Evolutionary conservation across 345 rosid species (phyloP), one percentile per base, ranked within the genome.

Genomic region (Theobroma cacao): DNA sequence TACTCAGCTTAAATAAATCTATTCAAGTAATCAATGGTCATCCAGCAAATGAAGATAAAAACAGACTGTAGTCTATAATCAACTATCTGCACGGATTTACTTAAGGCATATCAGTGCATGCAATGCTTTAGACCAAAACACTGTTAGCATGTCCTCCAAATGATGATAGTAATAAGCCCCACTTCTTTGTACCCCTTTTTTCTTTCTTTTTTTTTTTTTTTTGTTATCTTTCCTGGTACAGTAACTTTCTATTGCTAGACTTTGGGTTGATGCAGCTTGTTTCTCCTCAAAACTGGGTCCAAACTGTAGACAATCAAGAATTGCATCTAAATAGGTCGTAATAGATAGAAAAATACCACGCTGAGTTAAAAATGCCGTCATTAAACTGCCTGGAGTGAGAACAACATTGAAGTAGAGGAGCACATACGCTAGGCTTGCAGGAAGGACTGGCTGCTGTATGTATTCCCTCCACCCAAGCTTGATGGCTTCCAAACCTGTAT

Each of bases 391-490:
- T 8, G 99, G 98, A 72, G 94, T 85, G 55, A 95, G 98, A 79
- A 92, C 93, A 64, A 92, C 90, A 81, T 95, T 95, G 84, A 93
- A 92, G 88, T 68, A 92, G 75, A 95, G 92, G 61, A 95, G 92
- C 74, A 93, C 99, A 64, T 77, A 91, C 62, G 99, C 97, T 8
- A 93, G 93, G 86, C 99, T 93, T 75, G 99, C 99, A 30, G 98
- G 98, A 74, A 95, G 96, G 82, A 91, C 97, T 2, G 97, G 99
- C 81, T 92, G 97, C 68, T 93, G 95, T 73, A 93, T 78, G 79
- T 93, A 95, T 85, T 95, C 98, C 89, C 83, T 92, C 99, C 97
- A 93, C 80, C 98, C 99, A 40, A 90, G 94, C 86, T 90, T 95
- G 82, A 95, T 90, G 77, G 97, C 90, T 73, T 91, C 94, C 78